Conservation (phyloP, 2,329 filamentous ascomycete species). For the Hawksworthiomyces lignivorus region DNA sequence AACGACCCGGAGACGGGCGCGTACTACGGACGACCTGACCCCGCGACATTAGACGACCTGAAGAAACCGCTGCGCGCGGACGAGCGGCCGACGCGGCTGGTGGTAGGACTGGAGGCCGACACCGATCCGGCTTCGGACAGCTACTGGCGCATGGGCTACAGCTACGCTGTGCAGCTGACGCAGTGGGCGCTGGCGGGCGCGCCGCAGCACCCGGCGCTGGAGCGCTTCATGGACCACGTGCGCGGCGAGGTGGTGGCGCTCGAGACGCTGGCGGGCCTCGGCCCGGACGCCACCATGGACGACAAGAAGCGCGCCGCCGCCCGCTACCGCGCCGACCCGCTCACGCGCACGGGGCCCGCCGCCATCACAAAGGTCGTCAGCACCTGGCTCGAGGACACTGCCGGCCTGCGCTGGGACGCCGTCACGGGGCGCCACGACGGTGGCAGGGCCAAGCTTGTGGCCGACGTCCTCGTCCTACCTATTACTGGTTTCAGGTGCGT, state of each 20-base stretch:
- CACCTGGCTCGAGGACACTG: too few relatives aligned
- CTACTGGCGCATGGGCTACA: constrained; percentile 6
- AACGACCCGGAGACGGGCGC: not conserved
- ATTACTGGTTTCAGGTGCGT: not conserved
- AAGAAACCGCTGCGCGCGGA: too few relatives aligned
- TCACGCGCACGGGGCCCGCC: too few relatives aligned
- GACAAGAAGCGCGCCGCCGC: too few relatives aligned
- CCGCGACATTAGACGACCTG: too few relatives aligned
- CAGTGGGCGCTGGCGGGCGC: constrained; percentile 1
- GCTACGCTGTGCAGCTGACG: constrained; percentile 1
- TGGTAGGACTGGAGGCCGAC: constrained; percentile 1
- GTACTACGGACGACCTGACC: too few relatives aligned
- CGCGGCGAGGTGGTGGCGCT: not conserved
- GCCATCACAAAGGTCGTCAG: too few relatives aligned
- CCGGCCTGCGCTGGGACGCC: not conserved
- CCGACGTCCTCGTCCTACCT: not conserved
- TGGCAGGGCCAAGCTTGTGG: not conserved
- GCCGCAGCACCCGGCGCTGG: not conserved
- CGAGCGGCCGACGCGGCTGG: not conserved
- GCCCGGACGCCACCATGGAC: too few relatives aligned
- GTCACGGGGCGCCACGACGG: not conserved
- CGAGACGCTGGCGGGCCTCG: not conserved
- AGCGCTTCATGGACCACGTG: not conserved
- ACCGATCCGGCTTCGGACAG: not conserved
- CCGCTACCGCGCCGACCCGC: too few relatives aligned